Conservation (phyloP, 129 eudicot genomes). For the Tanacetum coccineum region DNA sequence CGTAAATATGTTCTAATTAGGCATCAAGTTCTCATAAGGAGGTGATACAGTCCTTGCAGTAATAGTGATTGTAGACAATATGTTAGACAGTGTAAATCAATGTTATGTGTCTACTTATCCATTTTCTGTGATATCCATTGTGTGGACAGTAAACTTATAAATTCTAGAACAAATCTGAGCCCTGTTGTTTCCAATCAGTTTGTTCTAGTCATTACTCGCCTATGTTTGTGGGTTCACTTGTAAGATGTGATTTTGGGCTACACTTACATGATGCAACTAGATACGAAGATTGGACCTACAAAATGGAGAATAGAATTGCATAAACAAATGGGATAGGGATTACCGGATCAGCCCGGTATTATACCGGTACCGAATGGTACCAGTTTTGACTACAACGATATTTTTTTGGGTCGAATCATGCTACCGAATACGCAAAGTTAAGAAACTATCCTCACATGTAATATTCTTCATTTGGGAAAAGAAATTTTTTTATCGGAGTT, state of each 20-base stretch:
- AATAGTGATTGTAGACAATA: not conserved
- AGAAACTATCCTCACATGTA: no score
- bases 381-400: no score
- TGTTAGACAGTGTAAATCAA: not conserved
- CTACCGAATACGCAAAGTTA: no score
- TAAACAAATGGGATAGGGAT: no score
- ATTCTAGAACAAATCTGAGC: not conserved
- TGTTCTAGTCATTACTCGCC: not conserved
- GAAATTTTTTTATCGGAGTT: no score
- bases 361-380: no score
- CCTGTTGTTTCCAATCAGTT: no score
- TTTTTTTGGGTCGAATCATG: no score
- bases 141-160: not conserved
- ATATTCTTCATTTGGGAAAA: no score
- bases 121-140: not conserved
- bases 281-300: not conserved
- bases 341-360: no score
- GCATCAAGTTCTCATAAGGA: slow-evolving; percentile 1
- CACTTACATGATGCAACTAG: not conserved
- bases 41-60: not conserved
- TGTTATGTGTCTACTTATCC: not conserved
- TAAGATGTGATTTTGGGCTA: not conserved
- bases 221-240: not conserved
- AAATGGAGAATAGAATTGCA: not conserved
- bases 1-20: not conserved